Evolutionary conservation across 345 rosid genomes (phyloP).

Genomic region (Corchorus capsularis): DNA sequence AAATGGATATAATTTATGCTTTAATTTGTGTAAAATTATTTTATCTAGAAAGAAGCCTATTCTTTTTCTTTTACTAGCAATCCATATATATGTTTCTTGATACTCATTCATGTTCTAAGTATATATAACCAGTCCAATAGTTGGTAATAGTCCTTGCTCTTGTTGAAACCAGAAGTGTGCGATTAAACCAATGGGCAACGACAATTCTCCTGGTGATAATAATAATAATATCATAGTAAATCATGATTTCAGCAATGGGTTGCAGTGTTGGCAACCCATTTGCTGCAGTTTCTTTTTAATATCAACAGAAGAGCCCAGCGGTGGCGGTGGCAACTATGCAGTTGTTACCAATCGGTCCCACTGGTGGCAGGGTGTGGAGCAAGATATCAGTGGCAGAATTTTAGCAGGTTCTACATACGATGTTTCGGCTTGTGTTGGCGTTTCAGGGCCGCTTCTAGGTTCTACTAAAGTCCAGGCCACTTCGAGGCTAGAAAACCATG

Average conservation of each 20-base stretch:
- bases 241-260: constrained; percentile 75
- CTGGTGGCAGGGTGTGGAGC: constrained; percentile 95
- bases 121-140: too few species aligned
- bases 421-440: constrained; percentile 74
- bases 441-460: constrained; percentile 59
- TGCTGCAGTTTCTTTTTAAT: constrained; percentile 68
- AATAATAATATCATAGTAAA: constrained; percentile 52
- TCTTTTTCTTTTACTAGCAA: too few species aligned
- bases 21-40: too few species aligned
- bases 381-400: constrained; percentile 72
- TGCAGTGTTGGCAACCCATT: constrained; percentile 72
- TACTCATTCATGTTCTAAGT: too few species aligned
- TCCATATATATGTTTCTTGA: too few species aligned
- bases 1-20: too few species aligned
- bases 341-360: constrained; percentile 75
- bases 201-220: constrained; percentile 8
- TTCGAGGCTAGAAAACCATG: constrained; percentile 56
- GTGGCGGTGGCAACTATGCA: constrained; percentile 52
- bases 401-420: constrained; percentile 54
- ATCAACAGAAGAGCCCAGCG: constrained; percentile 34
- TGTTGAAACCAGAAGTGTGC: constrained; percentile 23
- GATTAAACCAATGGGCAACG: constrained; percentile 21
- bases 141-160: too few species aligned
- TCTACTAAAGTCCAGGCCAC: constrained; percentile 75
- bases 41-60: too few species aligned